Percentiles rank a stretch among this genome's conserved stretches.
Conservation (phyloP, 495 filamentous ascomycete species). For the Podospora pseudocomata region DNA sequence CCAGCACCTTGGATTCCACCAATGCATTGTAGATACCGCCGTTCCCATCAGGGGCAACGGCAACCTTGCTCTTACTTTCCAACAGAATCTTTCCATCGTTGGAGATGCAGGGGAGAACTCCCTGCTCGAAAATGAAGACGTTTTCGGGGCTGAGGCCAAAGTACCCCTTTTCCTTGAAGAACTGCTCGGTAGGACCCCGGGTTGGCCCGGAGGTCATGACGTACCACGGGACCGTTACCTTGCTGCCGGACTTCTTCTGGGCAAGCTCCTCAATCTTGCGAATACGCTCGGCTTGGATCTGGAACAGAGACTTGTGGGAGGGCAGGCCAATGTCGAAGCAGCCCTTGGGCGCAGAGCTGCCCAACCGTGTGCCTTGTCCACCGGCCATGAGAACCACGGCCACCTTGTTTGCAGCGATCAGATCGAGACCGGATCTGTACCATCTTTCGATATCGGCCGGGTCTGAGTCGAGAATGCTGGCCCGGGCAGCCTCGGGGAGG, state of each 20-base stretch:
- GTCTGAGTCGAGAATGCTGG: conserved; percentile 89
- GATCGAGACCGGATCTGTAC: conserved; percentile 78
- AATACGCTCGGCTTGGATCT: conserved; percentile 94
- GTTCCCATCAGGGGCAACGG: conserved; percentile 97
- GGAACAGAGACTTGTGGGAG: conserved; percentile 90
- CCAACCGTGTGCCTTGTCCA: conserved; percentile 91
- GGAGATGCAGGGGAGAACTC: conserved; percentile 92
- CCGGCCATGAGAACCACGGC: conserved; percentile 96
- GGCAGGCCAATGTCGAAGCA: conserved; percentile 94
- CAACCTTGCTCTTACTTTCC: conserved; percentile 85
- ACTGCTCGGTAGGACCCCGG: conserved; percentile 81
- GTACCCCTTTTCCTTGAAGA: conserved; percentile 83
- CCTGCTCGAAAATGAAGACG: conserved; percentile 93
- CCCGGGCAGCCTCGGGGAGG: conserved; percentile 80
- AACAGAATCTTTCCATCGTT: conserved; percentile 97
- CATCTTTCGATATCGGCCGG: conserved; percentile 74
- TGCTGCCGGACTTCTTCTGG: conserved; percentile 58
- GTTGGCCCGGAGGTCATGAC: conserved; percentile 99
- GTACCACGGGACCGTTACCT: conserved; percentile 90
- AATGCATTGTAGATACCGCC: conserved; percentile 95
- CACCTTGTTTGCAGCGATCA: conserved; percentile 85
- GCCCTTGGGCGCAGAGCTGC: conserved; percentile 93
- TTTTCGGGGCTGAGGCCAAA: conserved; percentile 86
- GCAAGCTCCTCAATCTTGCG: conserved; percentile 79
- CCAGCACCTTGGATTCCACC: conserved; percentile 72